Conservation (phyloP, 2,329 filamentous ascomycete genomes). For the Diplodia sapinea region DNA sequence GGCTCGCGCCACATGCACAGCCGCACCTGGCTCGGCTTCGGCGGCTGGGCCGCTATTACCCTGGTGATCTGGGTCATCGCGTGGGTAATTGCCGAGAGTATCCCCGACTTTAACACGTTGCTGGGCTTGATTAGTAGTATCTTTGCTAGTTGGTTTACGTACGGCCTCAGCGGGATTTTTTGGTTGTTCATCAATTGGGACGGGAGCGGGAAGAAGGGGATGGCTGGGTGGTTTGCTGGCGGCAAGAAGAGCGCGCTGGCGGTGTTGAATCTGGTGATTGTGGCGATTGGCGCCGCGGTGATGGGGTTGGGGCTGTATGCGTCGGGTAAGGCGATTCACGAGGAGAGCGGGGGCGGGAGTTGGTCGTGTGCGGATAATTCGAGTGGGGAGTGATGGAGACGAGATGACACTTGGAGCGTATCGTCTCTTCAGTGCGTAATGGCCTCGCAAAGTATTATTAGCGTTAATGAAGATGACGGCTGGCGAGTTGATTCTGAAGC, state of each 20-base stretch:
- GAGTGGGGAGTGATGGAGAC: background rate
- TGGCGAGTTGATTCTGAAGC: no score
- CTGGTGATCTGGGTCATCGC: constrained; percentile 65
- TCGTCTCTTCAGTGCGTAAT: no score
- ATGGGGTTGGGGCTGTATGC: constrained; percentile 38
- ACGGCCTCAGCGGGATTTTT: constrained; percentile 48
- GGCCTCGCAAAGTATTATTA: no score
- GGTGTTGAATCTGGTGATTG: constrained; percentile 8
- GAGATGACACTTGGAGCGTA: no score
- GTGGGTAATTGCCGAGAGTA: constrained; percentile 72
- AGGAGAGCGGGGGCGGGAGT: constrained; percentile 34
- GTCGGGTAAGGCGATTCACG: constrained; percentile 38
- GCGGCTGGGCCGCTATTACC: constrained; percentile 65
- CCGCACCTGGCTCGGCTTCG: constrained; percentile 49
- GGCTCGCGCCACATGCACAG: constrained; percentile 63
- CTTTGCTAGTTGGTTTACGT: constrained; percentile 73
- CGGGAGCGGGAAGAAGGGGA: constrained; percentile 5
- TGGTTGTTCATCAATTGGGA: constrained; percentile 53
- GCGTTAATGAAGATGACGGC: no score
- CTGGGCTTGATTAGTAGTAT: constrained; percentile 66
- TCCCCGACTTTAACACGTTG: constrained; percentile 73
- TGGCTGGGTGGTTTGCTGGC: constrained; percentile 3
- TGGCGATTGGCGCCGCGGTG: constrained; percentile 7
- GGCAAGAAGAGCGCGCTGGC: constrained; percentile 19
- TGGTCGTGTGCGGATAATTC: constrained; percentile 37